Conservation (phyloP, 2,329 filamentous ascomycete species). For the Plectosphaerella plurivora region DNA sequence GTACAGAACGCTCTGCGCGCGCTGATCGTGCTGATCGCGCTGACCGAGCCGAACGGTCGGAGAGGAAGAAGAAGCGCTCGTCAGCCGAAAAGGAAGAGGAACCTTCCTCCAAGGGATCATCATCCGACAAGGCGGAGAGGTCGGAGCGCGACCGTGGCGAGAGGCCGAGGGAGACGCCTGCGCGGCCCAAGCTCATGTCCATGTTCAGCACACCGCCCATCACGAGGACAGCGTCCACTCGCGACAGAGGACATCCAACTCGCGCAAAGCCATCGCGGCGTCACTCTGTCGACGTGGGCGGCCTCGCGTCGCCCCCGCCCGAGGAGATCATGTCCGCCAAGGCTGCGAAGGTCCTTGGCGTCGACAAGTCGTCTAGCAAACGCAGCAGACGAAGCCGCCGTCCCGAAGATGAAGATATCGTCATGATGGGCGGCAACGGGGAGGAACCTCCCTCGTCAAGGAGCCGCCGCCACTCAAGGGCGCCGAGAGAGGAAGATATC, state of each 20-base stretch:
- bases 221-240: slow-evolving; percentile 64
- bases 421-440: slow-evolving; percentile 30
- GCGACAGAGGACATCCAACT: slow-evolving; percentile 55
- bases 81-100: slow-evolving; percentile 59
- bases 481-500: slow-evolving; percentile 31
- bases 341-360: slow-evolving; percentile 72
- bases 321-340: slow-evolving; percentile 70
- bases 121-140: slow-evolving; percentile 65
- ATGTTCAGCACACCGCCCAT: slow-evolving; percentile 66
- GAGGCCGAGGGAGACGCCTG: slow-evolving; percentile 38
- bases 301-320: slow-evolving; percentile 67
- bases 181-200: slow-evolving; percentile 55
- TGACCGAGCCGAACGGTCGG: not conserved
- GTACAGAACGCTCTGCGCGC: no score
- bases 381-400: slow-evolving; percentile 22
- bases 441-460: slow-evolving; percentile 13
- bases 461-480: slow-evolving; percentile 24
- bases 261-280: slow-evolving; percentile 61
- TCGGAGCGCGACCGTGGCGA: slow-evolving; percentile 18
- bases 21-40: slow-evolving; percentile 1
- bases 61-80: slow-evolving; percentile 56
- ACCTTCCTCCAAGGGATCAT: slow-evolving; percentile 62
- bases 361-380: slow-evolving; percentile 36
- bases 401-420: slow-evolving; percentile 44
- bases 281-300: slow-evolving; percentile 61